phyloP scores from a whole-genome alignment of 2,329 filamentous ascomycete genomes.

The Fusarium brachygibbosum region DNA sequence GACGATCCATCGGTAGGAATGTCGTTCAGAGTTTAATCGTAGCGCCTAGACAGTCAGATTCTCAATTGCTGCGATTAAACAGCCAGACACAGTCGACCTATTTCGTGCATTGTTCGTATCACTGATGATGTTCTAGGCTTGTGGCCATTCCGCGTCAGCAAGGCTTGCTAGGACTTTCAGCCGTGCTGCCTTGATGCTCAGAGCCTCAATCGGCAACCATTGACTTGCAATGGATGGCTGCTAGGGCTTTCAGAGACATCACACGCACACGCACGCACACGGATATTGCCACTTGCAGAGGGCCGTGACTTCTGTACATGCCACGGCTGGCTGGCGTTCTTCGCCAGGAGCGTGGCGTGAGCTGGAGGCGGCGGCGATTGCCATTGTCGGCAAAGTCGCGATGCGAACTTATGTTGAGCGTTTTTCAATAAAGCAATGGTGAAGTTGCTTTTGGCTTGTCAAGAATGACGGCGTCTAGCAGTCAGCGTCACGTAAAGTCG shows the following conservation, averaged over 20 bases:
- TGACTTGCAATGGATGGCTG: constrained; percentile 23
- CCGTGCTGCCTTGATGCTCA: constrained; percentile 28
- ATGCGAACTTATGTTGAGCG: constrained; percentile 2
- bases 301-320: constrained; percentile 11
- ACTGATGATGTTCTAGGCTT: neutral
- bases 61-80: neutral
- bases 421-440: constrained; percentile 3
- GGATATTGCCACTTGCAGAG: constrained; percentile 22
- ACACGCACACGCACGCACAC: constrained; percentile 24
- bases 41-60: constrained; percentile 1
- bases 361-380: constrained; percentile 30
- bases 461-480: constrained; percentile 7
- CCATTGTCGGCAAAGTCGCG: constrained; percentile 27
- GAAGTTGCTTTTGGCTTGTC: constrained; percentile 10
- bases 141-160: constrained; percentile 9
- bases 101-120: constrained; percentile 1
- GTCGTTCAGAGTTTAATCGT: constrained; percentile 31
- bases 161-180: constrained; percentile 28
- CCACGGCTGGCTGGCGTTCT: constrained; percentile 25
- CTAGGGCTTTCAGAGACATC: constrained; percentile 11
- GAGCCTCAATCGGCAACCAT: constrained; percentile 12
- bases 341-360: constrained; percentile 33
- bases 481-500: constrained; percentile 76
- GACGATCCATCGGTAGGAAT: constrained; percentile 26
- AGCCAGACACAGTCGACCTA: constrained; percentile 2